Evolutionary conservation across 768 basidiomycete species (phyloP).

Genomic region (Leccinum obscurum): DNA sequence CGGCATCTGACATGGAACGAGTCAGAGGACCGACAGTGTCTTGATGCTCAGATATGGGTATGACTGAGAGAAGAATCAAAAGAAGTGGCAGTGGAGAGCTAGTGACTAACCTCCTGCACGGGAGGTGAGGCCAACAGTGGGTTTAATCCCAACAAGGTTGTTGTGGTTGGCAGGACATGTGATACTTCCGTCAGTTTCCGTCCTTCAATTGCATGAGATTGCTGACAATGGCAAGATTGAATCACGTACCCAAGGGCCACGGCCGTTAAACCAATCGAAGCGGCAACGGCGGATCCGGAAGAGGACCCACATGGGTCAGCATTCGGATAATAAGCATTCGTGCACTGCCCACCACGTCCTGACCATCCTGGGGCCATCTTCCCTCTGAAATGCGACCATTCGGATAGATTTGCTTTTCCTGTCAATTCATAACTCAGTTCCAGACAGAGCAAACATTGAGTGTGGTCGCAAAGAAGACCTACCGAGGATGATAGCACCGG

Average conservation of each 20-base stretch:
- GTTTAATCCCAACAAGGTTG: constrained; percentile 60
- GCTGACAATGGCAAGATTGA: not conserved
- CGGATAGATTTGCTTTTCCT: constrained; percentile 59
- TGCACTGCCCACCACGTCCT: constrained; percentile 51
- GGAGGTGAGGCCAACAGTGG: constrained; percentile 59
- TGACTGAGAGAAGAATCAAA: constrained; percentile 36
- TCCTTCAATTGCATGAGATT: constrained; percentile 14
- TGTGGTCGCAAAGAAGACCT: not conserved
- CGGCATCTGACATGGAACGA: constrained; percentile 53
- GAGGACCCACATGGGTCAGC: constrained; percentile 60
- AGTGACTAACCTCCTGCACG: constrained; percentile 50
- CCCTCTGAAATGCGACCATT: constrained; percentile 52
- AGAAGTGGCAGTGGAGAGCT: not conserved
- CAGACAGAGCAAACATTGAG: too few relatives aligned
- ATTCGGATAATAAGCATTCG: constrained; percentile 49
- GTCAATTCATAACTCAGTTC: not conserved
- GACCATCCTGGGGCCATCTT: constrained; percentile 54
- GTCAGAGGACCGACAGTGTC: constrained; percentile 61
- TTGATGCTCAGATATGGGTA: constrained; percentile 57
- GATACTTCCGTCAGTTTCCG: constrained; percentile 57
- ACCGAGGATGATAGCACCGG: constrained; percentile 38
- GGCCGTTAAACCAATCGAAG: constrained; percentile 50
- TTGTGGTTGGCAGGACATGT: constrained; percentile 53
- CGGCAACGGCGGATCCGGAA: constrained; percentile 56
- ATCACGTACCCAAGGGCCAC: constrained; percentile 41